Evolutionary conservation across 2,329 filamentous ascomycete species (phyloP).

Genomic region (Lizonia empirigonia): DNA sequence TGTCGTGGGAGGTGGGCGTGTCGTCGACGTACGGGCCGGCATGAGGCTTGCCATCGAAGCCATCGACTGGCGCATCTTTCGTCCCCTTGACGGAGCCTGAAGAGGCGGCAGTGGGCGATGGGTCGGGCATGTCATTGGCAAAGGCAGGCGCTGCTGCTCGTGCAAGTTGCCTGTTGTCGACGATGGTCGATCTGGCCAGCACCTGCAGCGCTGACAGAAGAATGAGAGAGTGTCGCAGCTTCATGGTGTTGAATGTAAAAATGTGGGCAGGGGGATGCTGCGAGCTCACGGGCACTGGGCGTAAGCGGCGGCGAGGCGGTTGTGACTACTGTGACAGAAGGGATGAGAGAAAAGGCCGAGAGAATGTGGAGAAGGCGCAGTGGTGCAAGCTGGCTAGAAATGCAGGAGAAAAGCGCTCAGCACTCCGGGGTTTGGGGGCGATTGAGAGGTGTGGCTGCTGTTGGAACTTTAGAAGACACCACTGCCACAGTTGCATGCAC

Average conservation of each 20-base stretch:
- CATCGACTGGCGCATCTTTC: conserved; percentile 88
- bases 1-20: conserved; percentile 39
- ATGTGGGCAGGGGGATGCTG: conserved; percentile 18
- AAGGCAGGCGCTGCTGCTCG: conserved; percentile 38
- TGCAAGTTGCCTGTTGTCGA: conserved; percentile 34
- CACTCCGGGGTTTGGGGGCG: conserved; percentile 9
- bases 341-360: not conserved
- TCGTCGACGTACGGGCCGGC: conserved; percentile 77
- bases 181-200: conserved; percentile 56
- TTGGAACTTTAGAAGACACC: conserved; percentile 16
- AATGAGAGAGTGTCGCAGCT: conserved; percentile 59
- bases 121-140: conserved; percentile 27
- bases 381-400: not conserved
- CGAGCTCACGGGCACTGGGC: not conserved
- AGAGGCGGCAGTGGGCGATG: conserved; percentile 29
- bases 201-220: conserved; percentile 66
- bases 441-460: conserved; percentile 15
- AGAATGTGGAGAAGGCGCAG: conserved; percentile 1
- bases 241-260: conserved; percentile 57
- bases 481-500: conserved; percentile 33
- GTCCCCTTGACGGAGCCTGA: conserved; percentile 55
- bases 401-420: conserved; percentile 3
- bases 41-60: conserved; percentile 91
- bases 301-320: conserved; percentile 2
- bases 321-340: not conserved